Base-by-base conservation (phyloP, 345 rosid genomes). In the Trapa incisa region DNA sequence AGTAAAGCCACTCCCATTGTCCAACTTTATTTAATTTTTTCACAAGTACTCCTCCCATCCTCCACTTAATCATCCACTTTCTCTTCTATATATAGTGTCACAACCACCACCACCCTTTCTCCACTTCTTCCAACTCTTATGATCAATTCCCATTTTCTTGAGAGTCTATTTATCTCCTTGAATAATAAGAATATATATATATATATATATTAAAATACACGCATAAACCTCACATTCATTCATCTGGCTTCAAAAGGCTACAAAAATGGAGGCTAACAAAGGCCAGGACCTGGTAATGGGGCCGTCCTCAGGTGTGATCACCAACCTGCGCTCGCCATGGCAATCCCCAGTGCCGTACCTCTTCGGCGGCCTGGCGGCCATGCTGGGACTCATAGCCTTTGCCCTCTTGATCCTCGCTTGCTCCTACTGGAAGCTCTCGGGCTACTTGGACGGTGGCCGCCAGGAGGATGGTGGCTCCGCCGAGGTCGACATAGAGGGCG, bases 331-430 rank as follows among this genome's bases (percentile, higher is more conserved):
- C 80, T 89, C 96, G 16, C 87, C 96, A 15, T 93, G 98, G 98
- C 97, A 93, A 77, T 93, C 98, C 47, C 98, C 98, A 0, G 94
- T 93, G 54, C 97, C 98, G 0, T 93, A 90, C 77, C 80, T 93
- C 47, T 93, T 93, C 48, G 98, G 98, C 33, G 98, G 98, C 16
- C 72, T 93, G 50, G 98, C 98, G 0, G 98, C 98, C 39, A 90
- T 93, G 98, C 79, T 93, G 33, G 98, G 97, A 54, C 85, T 93
- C 62, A 90, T 90, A 11, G 98, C 98, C 53, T 88, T 90, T 70
- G 97, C 98, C 42, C 96, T 93, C 39, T 68, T 93, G 7, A 84
- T 93, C 75, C 97, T 93, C 14, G 98, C 97, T 8, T 93, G 97
- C 67, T 93, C 98, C 61, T 90, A 89, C 76, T 90, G 96, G 98